A percentile compares a stretch with the other conserved stretches of the same genome.
Conservation (phyloP, 2,329 filamentous ascomycete species). For the Colletotrichum euphorbiae region DNA sequence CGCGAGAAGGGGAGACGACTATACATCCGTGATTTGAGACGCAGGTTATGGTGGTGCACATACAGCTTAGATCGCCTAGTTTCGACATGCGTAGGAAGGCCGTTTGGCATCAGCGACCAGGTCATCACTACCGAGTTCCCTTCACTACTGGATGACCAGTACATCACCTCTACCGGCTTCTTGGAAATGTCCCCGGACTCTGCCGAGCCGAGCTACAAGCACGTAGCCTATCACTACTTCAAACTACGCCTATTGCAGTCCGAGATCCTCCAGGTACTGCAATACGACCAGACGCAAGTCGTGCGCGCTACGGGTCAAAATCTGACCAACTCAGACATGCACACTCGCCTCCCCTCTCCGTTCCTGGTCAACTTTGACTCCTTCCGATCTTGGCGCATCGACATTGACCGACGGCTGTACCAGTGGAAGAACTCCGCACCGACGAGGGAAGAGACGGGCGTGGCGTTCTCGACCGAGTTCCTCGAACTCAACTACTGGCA, state of each 20-base stretch:
- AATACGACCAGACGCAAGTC: slow-evolving; percentile 89
- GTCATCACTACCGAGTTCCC: slow-evolving; percentile 97
- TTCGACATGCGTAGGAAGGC: slow-evolving; percentile 90
- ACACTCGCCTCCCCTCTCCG: slow-evolving; percentile 82
- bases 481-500: slow-evolving; percentile 98
- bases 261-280: slow-evolving; percentile 92
- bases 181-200: slow-evolving; percentile 67
- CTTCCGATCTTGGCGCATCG: slow-evolving; percentile 87
- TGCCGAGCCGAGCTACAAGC: slow-evolving; percentile 82
- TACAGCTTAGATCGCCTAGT: slow-evolving; percentile 96
- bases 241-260: slow-evolving; percentile 89
- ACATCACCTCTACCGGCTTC: slow-evolving; percentile 85
- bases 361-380: slow-evolving; percentile 87
- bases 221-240: slow-evolving; percentile 92
- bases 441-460: slow-evolving; percentile 81
- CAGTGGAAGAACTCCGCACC: slow-evolving; percentile 91
- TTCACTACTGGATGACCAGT: slow-evolving; percentile 86
- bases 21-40: slow-evolving; percentile 86
- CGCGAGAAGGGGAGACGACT: slow-evolving; percentile 75
- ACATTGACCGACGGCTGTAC: slow-evolving; percentile 84
- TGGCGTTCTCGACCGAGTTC: slow-evolving; percentile 90
- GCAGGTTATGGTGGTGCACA: slow-evolving; percentile 95
- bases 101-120: slow-evolving; percentile 95
- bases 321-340: slow-evolving; percentile 77
- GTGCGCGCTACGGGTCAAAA: slow-evolving; percentile 76